A percentile compares a stretch with the other conserved stretches of the same genome.
These are phyloP conservation scores for Globisporangium solare DNA, from an alignment of 352 stramenopile species.

Conservation along the genomic window DNA sequence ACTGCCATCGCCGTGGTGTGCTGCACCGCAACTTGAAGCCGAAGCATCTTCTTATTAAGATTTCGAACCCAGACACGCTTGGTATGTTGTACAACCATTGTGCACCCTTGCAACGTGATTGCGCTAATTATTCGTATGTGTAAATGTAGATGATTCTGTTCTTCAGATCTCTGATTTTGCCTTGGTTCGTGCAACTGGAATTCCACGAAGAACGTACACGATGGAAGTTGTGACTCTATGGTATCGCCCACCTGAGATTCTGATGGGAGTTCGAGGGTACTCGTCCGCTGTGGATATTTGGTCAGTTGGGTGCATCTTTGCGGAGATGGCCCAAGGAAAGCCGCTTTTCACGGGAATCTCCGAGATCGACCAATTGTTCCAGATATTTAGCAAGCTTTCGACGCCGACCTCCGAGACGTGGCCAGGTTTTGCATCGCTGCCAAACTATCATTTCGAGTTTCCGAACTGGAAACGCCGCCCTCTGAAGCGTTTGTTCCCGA, in stretches of 20 bases:
- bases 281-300: constrained; percentile 90
- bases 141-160: constrained; percentile 43
- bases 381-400: constrained; percentile 92
- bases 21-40: constrained; percentile 90
- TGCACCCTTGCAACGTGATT: neutral
- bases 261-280: constrained; percentile 86
- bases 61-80: constrained; percentile 46
- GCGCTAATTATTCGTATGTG: neutral
- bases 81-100: constrained; percentile 23
- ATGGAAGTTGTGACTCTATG: constrained; percentile 90
- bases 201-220: constrained; percentile 87
- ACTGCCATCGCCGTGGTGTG: constrained; percentile 84
- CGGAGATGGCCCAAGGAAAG: constrained; percentile 91
- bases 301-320: constrained; percentile 97
- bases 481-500: constrained; percentile 63
- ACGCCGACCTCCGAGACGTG: constrained; percentile 96
- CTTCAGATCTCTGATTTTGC: constrained; percentile 88
- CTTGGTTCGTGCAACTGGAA: constrained; percentile 80
- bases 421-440: constrained; percentile 95
- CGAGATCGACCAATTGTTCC: constrained; percentile 83
- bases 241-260: constrained; percentile 87
- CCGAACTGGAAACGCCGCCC: constrained; percentile 72
- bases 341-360: constrained; percentile 80
- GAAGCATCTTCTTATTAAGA: constrained; percentile 87
- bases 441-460: constrained; percentile 94